Percentiles rank a stretch among this genome's conserved stretches.
Evolutionary conservation across 1,139 yeast species (phyloP).

Genomic region (Magnusiomyces tetraspermus): DNA sequence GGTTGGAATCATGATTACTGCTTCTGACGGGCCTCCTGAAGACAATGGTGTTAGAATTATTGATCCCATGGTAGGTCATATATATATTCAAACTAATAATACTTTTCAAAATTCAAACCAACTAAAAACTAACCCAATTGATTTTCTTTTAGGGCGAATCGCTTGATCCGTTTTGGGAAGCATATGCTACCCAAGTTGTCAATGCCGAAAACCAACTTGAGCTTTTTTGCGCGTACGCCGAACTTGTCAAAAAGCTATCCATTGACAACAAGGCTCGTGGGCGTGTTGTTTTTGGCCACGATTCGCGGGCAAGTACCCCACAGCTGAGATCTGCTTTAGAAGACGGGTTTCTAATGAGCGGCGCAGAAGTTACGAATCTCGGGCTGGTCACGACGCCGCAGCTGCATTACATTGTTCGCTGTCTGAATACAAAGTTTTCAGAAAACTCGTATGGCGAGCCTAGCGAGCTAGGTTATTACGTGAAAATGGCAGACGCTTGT

Average conservation of each 20-base stretch:
- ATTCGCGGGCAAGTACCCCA: conserved; percentile 62
- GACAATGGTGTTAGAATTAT: conserved; percentile 96
- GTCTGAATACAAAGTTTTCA: conserved; percentile 46
- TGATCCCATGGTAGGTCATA: conserved; percentile 48
- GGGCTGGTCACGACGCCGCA: conserved; percentile 89
- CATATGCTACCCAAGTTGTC: conserved; percentile 69
- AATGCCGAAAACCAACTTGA: conserved; percentile 42
- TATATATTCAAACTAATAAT: not conserved
- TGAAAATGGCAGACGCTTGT: conserved; percentile 47
- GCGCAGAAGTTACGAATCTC: conserved; percentile 44
- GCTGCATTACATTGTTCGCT: conserved; percentile 76
- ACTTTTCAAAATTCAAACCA: no score
- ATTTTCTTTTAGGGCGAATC: conserved; percentile 56
- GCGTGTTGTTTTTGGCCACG: conserved; percentile 45
- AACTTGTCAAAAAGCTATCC: conserved; percentile 30
- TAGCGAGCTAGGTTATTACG: conserved; percentile 61
- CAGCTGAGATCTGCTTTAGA: conserved; percentile 50
- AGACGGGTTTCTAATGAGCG: conserved; percentile 51
- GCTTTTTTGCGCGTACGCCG: conserved; percentile 31
- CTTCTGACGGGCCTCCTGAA: conserved; percentile 90
- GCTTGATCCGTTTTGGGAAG: conserved; percentile 82
- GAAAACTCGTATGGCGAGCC: conserved; percentile 49
- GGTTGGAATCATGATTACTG: conserved; percentile 83
- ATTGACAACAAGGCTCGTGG: conserved; percentile 38
- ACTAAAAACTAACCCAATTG: no score